phyloP scores from a whole-genome alignment of 306 rosid species.

The Prunus fruticosa region DNA sequence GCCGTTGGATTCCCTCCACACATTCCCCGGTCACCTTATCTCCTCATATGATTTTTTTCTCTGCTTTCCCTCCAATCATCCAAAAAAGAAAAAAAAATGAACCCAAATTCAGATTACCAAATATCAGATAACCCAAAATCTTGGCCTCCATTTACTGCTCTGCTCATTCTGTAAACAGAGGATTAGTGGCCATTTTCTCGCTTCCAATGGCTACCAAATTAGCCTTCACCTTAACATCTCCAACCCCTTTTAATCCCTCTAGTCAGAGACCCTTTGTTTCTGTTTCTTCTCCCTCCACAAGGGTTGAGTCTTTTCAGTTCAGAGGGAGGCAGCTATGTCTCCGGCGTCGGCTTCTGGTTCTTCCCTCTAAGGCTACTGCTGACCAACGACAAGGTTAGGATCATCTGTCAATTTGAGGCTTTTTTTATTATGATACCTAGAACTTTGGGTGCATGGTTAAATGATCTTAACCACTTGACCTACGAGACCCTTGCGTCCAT shows the following conservation, averaged over 20 bases:
- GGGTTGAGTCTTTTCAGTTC: conserved; percentile 47
- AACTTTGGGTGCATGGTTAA: no score
- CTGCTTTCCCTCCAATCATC: conserved; percentile 50
- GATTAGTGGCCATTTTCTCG: not conserved
- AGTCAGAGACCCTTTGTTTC: conserved; percentile 48
- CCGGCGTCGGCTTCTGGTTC: conserved; percentile 45
- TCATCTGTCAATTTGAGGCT: not conserved
- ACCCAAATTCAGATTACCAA: not conserved
- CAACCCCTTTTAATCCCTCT: conserved; percentile 34
- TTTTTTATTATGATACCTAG: not conserved
- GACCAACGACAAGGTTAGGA: conserved; percentile 71
- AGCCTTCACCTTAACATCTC: conserved; percentile 44
- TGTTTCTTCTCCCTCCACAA: conserved; percentile 27
- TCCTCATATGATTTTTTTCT: not conserved
- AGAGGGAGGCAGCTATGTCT: conserved; percentile 38
- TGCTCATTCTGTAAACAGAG: not conserved
- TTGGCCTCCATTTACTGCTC: not conserved
- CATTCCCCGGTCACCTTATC: conserved; percentile 61
- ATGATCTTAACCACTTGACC: no score
- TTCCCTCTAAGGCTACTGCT: conserved; percentile 63
- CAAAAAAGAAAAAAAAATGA: not conserved
- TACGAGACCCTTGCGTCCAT: not conserved
- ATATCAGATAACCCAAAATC: not conserved
- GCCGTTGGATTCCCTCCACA: conserved; percentile 69
- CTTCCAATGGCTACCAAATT: conserved; percentile 65